phyloP scores from a whole-genome alignment of 306 rosid species.

The Vigna unguiculata region DNA sequence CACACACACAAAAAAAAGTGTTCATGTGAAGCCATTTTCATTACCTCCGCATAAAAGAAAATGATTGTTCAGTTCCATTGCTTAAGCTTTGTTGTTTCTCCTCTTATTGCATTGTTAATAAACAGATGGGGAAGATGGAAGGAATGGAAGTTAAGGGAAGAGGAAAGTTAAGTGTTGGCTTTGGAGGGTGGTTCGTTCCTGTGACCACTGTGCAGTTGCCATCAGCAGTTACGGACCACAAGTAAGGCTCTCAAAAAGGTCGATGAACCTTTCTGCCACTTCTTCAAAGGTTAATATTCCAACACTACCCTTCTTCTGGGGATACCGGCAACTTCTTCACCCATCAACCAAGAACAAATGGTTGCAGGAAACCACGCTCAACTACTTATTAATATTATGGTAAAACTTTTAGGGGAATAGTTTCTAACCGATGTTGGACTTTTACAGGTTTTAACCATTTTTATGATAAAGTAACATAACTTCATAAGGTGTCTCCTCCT shows the following conservation, averaged over 20 bases:
- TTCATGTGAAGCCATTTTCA: conserved; percentile 19
- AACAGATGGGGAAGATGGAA: neutral
- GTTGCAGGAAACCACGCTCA: conserved; percentile 13
- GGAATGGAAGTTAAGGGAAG: conserved; percentile 2
- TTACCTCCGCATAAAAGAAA: conserved; percentile 51
- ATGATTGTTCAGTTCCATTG: conserved; percentile 25
- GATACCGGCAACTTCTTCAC: neutral
- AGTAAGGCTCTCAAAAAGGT: conserved; percentile 29
- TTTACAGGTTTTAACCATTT: neutral
- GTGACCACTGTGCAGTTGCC: conserved; percentile 57
- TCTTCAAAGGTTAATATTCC: conserved; percentile 38
- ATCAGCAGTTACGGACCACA: conserved; percentile 69
- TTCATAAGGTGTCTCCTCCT: neutral
- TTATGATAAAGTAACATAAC: neutral
- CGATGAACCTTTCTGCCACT: conserved; percentile 39
- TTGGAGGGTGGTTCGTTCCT: conserved; percentile 36
- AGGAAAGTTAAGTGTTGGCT: conserved; percentile 42
- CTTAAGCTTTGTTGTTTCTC: neutral
- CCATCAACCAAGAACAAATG: neutral
- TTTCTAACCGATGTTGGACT: neutral
- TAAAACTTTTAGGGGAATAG: neutral
- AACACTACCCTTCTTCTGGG: conserved; percentile 23
- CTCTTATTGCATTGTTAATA: conserved; percentile 40
- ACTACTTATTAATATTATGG: neutral
- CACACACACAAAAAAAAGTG: conserved; percentile 42